Base-by-base conservation (phyloP, 805 yeast genomes). In the Wickerhamiella shivajii region DNA sequence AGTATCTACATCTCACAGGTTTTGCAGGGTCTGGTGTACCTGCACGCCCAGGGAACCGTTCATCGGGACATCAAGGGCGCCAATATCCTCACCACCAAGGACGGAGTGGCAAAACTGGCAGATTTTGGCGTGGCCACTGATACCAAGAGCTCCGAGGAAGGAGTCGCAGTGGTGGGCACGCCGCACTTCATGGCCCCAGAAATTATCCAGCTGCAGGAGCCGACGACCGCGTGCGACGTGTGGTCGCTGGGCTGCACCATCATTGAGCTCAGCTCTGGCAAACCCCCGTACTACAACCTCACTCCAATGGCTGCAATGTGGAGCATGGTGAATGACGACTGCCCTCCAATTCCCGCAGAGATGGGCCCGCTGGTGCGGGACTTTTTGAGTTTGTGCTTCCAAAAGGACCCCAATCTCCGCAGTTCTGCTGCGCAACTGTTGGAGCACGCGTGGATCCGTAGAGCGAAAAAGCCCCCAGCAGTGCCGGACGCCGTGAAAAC, bases 171-270 rank as follows among this genome's bases (percentile, higher is more conserved):
- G 2, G 72, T 70, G 11, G 98, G 98, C 2, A 83, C 97, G 0
- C 93, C 96, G 0, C 79, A 87, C 51, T 90, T 97, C 97, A 85
- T 90, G 95, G 96, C 98, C 0, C 98, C 98, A 0, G 98, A 90
- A 50, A 74, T 92, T 2, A 78, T 90, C 3, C 63, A 75, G 26
- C 74, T 83, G 45, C 79, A 77, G 47, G 47, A 41, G 15, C 77
- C 87, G 2, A 75, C 92, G 7, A 71, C 87, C 0, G 77, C 92
- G 2, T 80, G 93, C 2, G 98, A 90, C 57, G 51, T 61, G 5
- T 61, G 66, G 97, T 79, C 93, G 6, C 55, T 90, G 18, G 98
- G 97, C 3, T 92, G 96, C n/a, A 87, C 97, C 0, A 69, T 85
- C 3, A 70, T 87, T 2, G 98, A 90, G 52, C 60, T 90, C 26